These are phyloP conservation scores for Eucalyptus rudis DNA, from an alignment of 345 rosid species.

Conservation along the genomic window DNA sequence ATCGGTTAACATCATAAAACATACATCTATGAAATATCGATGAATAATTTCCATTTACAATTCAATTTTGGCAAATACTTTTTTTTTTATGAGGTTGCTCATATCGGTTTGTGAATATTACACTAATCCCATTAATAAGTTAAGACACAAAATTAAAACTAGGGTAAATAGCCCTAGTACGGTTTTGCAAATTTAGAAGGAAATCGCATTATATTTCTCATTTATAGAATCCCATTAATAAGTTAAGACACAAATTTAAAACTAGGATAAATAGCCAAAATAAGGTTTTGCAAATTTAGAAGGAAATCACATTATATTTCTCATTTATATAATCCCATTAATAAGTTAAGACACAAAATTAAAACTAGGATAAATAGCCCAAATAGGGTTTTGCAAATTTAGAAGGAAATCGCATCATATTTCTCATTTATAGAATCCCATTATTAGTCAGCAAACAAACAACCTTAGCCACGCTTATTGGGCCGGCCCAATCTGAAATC, in stretches of 20 bases:
- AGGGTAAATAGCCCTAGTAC: background rate
- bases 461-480: background rate
- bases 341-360: background rate
- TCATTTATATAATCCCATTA: background rate
- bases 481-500: background rate
- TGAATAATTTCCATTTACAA: background rate
- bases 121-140: no score
- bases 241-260: background rate
- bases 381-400: background rate
- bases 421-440: background rate
- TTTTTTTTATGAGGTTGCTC: background rate
- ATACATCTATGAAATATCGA: background rate
- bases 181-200: background rate
- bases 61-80: background rate
- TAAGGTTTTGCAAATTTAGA: background rate
- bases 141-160: background rate
- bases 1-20: background rate
- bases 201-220: background rate
- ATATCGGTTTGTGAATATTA: no score
- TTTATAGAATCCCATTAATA: background rate
- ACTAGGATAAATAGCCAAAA: background rate
- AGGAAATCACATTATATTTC: background rate
- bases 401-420: background rate
- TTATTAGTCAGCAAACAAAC: background rate
- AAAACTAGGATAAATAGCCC: background rate